Evolutionary conservation across 805 yeast species (phyloP), one percentile per base, ranked within the genome.

Genomic region (Komagataella pseudopastoris): DNA sequence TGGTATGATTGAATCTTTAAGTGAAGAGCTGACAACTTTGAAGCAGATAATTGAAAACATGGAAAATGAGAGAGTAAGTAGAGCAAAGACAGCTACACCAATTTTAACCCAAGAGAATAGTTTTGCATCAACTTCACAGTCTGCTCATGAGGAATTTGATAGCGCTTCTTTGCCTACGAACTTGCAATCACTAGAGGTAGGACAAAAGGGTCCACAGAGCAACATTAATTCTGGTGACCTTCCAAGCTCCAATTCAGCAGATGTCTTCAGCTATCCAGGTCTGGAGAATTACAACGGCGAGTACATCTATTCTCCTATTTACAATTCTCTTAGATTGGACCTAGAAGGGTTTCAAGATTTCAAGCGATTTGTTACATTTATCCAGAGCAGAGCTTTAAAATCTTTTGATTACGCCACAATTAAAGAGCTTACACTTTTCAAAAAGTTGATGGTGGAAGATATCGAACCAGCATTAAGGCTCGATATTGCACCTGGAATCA

Each of bases 391-490:
- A 23, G 17, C 50, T n/a, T n/a, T 51, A 10, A 47, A 30, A n/a
- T 51, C 56, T 3, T 50, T 53, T 16, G 56, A 54, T 18, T 54
- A 50, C 51, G 45, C 51, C 20, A 17, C 48, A 30, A 64, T 83
- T 55, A 76, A 75, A 56, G 76, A 73, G 7, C 65, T 81, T 10
- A 74, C 76, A 55, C 81, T 83, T 59, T 80, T 85, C 63, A 81
- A 82, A 56, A 75, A 77, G 53, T 64, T 88, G 18, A 71, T 88
- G 59, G 60, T 71, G 16, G 95, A 88, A 56, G 99, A 91, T 60
- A 73, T 91, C 48, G 96, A 87, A 53, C 85, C 90, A 1, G 74
- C 83, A 0, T 61, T 85, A 45, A 75, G 79, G 55, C 64, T 85
- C 23, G 90, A 84, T 53, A 62, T 66, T 46, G 81, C 90, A 0